These are phyloP conservation scores for Infundibulicybe gibba DNA, from an alignment of 768 basidiomycete species.

Conservation along the genomic window DNA sequence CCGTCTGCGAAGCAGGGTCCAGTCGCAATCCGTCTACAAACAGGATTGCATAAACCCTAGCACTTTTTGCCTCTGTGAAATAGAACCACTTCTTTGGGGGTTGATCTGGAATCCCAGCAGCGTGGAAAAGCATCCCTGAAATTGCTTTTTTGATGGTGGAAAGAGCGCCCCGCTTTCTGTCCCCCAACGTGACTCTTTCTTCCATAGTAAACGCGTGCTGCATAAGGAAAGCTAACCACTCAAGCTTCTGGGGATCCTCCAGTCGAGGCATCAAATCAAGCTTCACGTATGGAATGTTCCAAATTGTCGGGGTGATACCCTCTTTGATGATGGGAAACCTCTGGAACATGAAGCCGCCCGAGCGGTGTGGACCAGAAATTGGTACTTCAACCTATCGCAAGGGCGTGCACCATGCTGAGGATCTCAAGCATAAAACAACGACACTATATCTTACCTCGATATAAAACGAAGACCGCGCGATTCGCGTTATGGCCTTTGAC, in stretches of 20 bases:
- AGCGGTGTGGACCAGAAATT: slow-evolving; percentile 6
- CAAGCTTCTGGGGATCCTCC: slow-evolving; percentile 9
- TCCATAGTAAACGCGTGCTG: slow-evolving; percentile 14
- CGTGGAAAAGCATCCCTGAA: neutral
- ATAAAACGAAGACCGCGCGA: slow-evolving; percentile 55
- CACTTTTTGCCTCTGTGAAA: slow-evolving; percentile 15
- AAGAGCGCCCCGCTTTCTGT: neutral
- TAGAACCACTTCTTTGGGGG: slow-evolving; percentile 13
- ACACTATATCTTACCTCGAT: slow-evolving; percentile 31
- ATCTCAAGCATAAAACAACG: neutral
- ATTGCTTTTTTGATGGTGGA: neutral
- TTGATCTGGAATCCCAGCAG: slow-evolving; percentile 4
- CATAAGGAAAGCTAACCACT: slow-evolving; percentile 21
- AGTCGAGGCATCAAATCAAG: slow-evolving; percentile 18
- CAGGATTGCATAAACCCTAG: slow-evolving; percentile 32
- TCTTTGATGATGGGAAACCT: slow-evolving; percentile 20
- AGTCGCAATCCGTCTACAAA: slow-evolving; percentile 43
- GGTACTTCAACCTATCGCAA: slow-evolving; percentile 13
- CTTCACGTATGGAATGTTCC: slow-evolving; percentile 31
- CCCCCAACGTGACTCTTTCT: slow-evolving; percentile 3
- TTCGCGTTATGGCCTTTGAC: slow-evolving; percentile 29
- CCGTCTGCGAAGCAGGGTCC: slow-evolving; percentile 45
- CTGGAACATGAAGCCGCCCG: slow-evolving; percentile 7
- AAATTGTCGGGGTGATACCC: slow-evolving; percentile 7
- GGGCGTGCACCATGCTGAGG: neutral